phyloP scores from a whole-genome alignment of 2,329 filamentous ascomycete genomes.

The Pseudofabraea citricarpa region DNA sequence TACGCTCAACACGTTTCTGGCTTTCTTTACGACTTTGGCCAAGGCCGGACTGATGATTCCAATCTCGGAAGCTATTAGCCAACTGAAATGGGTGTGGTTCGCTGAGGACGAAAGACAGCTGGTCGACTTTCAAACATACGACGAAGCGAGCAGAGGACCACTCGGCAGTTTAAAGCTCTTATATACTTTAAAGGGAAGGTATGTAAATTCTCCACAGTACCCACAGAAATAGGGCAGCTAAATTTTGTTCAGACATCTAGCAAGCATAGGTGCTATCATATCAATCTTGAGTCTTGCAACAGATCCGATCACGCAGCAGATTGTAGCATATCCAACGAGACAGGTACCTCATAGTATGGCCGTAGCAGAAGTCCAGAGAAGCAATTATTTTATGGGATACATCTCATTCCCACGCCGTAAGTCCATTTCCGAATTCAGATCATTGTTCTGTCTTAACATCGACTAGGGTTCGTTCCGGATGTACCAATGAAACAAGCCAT shows the following conservation, averaged over 20 bases:
- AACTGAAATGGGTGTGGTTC: slow-evolving; percentile 33
- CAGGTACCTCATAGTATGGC: neutral
- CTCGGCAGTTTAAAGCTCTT: neutral
- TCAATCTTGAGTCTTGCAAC: neutral
- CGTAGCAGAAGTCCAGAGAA: neutral
- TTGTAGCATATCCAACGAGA: neutral
- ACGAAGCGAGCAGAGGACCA: neutral
- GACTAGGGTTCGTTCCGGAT: too few species aligned
- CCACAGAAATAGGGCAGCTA: too few species aligned
- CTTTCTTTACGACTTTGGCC: slow-evolving; percentile 24
- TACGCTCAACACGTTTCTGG: slow-evolving; percentile 28
- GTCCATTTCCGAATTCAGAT: neutral
- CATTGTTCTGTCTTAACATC: neutral
- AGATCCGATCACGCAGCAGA: neutral
- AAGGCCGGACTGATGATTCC: slow-evolving; percentile 27
- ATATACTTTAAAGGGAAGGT: neutral
- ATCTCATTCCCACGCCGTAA: neutral
- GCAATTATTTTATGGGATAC: neutral
- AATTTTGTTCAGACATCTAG: neutral
- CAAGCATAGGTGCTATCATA: neutral
- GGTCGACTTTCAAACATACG: slow-evolving; percentile 15
- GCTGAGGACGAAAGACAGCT: slow-evolving; percentile 17
- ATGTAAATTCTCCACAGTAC: too few species aligned
- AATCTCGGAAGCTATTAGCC: slow-evolving; percentile 26
- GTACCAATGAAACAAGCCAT: neutral